Conservation (phyloP, 805 yeast species). For the Candida ipomoeae region DNA sequence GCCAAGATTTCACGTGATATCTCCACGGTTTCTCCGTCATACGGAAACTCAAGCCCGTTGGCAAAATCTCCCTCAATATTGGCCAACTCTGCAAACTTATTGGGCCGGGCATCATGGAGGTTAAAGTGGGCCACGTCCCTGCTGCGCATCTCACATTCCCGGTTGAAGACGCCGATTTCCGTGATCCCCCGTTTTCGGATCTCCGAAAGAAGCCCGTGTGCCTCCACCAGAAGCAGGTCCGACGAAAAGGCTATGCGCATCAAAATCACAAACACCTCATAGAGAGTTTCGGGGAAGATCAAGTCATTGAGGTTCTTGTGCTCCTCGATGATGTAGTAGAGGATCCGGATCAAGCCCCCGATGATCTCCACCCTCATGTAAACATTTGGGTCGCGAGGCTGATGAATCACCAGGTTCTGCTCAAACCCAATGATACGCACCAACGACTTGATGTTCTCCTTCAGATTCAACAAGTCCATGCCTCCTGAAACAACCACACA, state of each 20-base stretch:
- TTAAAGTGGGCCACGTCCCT: constrained; percentile 33
- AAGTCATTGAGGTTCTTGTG: constrained; percentile 28
- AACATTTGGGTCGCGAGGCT: constrained; percentile 42
- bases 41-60: constrained; percentile 61
- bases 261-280: constrained; percentile 47
- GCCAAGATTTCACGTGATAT: constrained; percentile 69
- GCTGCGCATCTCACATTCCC: constrained; percentile 40
- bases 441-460: constrained; percentile 37
- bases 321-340: constrained; percentile 37
- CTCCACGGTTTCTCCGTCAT: constrained; percentile 60
- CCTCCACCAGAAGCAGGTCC: constrained; percentile 37
- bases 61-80: constrained; percentile 39
- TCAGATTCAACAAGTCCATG: constrained; percentile 28
- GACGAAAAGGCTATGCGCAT: constrained; percentile 52
- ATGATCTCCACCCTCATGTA: constrained; percentile 38
- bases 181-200: constrained; percentile 31
- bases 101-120: constrained; percentile 5
- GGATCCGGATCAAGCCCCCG: constrained; percentile 35
- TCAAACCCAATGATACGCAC: constrained; percentile 45
- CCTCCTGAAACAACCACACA: constrained; percentile 30
- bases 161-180: constrained; percentile 38
- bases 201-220: constrained; percentile 30
- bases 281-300: constrained; percentile 37
- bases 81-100: constrained; percentile 23
- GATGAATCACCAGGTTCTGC: constrained; percentile 42